Evolutionary conservation across 2,329 filamentous ascomycete genomes (phyloP).

Genomic region (Fusarium oxysporum): DNA sequence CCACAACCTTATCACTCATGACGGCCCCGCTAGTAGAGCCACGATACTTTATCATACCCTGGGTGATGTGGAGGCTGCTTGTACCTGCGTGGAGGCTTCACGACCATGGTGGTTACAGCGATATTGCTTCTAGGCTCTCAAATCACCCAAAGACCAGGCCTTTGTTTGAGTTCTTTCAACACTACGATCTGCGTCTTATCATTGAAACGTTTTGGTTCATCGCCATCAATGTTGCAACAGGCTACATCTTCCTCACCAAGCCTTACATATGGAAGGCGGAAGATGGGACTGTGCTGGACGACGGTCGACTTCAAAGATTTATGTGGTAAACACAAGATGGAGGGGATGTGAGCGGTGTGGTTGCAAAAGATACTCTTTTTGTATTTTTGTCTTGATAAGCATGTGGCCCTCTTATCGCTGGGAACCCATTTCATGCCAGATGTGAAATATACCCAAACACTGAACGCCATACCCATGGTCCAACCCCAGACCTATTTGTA

Average conservation of each 20-base stretch:
- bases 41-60: slow-evolving; percentile 94
- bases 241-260: slow-evolving; percentile 76
- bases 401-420: slow-evolving; percentile 17
- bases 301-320: slow-evolving; percentile 76
- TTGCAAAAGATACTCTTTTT: slow-evolving; percentile 37
- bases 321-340: slow-evolving; percentile 72
- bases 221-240: slow-evolving; percentile 72
- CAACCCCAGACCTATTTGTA: slow-evolving; percentile 2
- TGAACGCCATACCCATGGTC: slow-evolving; percentile 34
- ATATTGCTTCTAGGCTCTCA: slow-evolving; percentile 1
- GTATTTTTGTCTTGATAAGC: slow-evolving; percentile 31
- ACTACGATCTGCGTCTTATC: slow-evolving; percentile 60
- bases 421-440: neutral
- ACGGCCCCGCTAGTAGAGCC: slow-evolving; percentile 95
- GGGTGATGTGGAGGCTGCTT: slow-evolving; percentile 91
- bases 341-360: neutral
- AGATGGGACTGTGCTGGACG: slow-evolving; percentile 64
- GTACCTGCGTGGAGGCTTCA: slow-evolving; percentile 65
- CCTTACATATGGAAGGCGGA: slow-evolving; percentile 74
- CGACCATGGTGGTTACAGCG: slow-evolving; percentile 21
- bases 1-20: slow-evolving; percentile 82
- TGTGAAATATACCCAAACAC: slow-evolving; percentile 23
- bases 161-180: slow-evolving; percentile 16
- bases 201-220: slow-evolving; percentile 78
- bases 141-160: neutral